Conservation (phyloP, 345 rosid species). For the Aquilaria yunnanensis region DNA sequence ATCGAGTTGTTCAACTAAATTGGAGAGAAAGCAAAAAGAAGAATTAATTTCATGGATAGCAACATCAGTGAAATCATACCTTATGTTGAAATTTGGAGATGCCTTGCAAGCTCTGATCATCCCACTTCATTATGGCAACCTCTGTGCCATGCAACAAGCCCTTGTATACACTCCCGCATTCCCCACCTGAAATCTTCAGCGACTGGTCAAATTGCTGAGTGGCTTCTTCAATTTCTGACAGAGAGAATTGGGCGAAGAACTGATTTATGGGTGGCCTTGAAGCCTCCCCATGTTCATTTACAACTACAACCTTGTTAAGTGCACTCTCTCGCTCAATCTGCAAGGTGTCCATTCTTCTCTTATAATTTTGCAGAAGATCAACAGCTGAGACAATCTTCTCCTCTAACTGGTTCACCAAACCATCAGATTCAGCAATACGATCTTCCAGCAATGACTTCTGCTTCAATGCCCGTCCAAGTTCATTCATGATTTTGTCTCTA, state of each 20-base stretch:
- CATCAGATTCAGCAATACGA: constrained; percentile 11
- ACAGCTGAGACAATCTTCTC: constrained; percentile 11
- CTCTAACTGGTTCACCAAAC: constrained; percentile 13
- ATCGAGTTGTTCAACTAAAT: background rate
- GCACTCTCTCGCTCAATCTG: constrained; percentile 10
- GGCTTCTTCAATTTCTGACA: constrained; percentile 28
- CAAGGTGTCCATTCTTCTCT: constrained; percentile 3
- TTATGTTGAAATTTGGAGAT: constrained; percentile 21
- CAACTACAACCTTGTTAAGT: constrained; percentile 14
- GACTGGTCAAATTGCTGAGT: constrained; percentile 19
- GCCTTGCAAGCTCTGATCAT: constrained; percentile 15
- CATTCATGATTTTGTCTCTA: constrained; percentile 26
- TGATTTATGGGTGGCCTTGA: constrained; percentile 17
- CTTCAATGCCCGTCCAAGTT: constrained; percentile 6
- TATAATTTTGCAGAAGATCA: constrained; percentile 4
- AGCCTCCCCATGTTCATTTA: constrained; percentile 10
- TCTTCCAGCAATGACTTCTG: constrained; percentile 13
- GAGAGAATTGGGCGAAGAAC: constrained; percentile 15
- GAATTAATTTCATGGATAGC: too few species aligned
- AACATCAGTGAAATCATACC: constrained; percentile 11
- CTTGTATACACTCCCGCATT: constrained; percentile 21
- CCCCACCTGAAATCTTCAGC: constrained; percentile 21
- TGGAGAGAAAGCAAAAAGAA: background rate
- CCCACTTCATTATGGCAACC: constrained; percentile 30
- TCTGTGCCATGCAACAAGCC: constrained; percentile 27